Conservation (phyloP, 345 rosid genomes). For the Camelina hispida region DNA sequence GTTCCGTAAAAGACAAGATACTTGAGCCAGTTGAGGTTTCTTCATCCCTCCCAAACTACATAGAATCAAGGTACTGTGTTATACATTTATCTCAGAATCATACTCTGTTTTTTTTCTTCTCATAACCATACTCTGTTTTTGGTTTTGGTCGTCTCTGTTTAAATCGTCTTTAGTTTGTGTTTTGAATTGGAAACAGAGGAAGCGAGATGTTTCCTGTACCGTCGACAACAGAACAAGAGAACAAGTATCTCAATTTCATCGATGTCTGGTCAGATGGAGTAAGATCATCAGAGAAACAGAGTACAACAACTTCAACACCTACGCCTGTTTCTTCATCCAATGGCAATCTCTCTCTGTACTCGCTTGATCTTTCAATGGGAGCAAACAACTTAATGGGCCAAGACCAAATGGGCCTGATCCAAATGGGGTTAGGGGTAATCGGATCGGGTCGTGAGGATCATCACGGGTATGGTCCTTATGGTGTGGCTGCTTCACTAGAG, state of each 20-base stretch:
- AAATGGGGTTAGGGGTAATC: constrained; percentile 47
- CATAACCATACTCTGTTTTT: background rate
- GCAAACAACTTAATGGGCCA: constrained; percentile 44
- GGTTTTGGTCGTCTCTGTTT: background rate
- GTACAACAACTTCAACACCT: constrained; percentile 38
- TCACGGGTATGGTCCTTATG: constrained; percentile 36
- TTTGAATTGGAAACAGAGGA: constrained; percentile 33
- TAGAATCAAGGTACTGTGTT: constrained; percentile 34
- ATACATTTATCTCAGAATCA: background rate
- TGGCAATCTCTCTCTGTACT: constrained; percentile 50
- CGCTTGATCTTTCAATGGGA: constrained; percentile 63
- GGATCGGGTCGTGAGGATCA: constrained; percentile 42
- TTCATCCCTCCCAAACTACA: background rate
- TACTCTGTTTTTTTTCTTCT: constrained; percentile 24
- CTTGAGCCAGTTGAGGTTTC: constrained; percentile 4
- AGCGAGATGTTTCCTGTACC: constrained; percentile 29
- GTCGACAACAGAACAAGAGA: constrained; percentile 29
- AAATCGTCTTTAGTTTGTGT: constrained; percentile 3
- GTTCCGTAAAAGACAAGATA: constrained; percentile 5
- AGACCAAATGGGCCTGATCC: constrained; percentile 49
- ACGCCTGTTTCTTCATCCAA: constrained; percentile 47
- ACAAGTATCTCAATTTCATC: constrained; percentile 54
- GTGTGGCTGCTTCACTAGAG: constrained; percentile 36
- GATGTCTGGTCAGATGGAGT: constrained; percentile 64
- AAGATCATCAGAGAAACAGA: constrained; percentile 42